Conservation (phyloP, 192 early-diverging fungal genomes). For the Coemansia sp. region DNA sequence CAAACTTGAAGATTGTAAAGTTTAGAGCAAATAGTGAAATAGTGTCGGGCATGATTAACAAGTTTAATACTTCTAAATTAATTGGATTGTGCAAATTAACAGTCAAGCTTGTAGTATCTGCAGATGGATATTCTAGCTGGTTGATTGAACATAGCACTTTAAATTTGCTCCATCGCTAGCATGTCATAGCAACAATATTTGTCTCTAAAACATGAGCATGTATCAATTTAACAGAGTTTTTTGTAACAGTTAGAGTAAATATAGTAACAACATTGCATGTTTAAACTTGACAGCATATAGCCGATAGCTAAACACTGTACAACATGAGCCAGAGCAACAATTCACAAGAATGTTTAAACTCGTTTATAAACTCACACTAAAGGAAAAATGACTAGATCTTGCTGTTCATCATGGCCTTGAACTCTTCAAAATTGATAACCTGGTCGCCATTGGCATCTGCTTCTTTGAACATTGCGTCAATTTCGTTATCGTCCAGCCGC, state of each 20-base stretch:
- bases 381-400: background rate
- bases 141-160: background rate
- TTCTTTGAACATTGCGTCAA: constrained; percentile 77
- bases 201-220: no score
- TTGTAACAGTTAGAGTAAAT: no score
- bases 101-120: background rate
- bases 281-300: no score
- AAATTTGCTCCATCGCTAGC: no score
- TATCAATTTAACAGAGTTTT: no score
- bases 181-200: no score
- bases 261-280: no score
- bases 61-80: background rate
- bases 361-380: no score
- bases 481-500: constrained; percentile 62
- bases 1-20: background rate
- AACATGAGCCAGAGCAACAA: no score
- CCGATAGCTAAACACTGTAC: no score
- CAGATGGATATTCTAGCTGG: background rate
- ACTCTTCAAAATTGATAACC: constrained; percentile 59
- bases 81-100: background rate
- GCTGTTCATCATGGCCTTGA: constrained; percentile 57
- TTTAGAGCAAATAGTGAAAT: background rate
- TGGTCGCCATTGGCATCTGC: constrained; percentile 71
- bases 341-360: no score
- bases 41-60: background rate